Evolutionary conservation across 1,284 basidiomycete genomes (phyloP).

Genomic region (Ceratobasidium theobromae): DNA sequence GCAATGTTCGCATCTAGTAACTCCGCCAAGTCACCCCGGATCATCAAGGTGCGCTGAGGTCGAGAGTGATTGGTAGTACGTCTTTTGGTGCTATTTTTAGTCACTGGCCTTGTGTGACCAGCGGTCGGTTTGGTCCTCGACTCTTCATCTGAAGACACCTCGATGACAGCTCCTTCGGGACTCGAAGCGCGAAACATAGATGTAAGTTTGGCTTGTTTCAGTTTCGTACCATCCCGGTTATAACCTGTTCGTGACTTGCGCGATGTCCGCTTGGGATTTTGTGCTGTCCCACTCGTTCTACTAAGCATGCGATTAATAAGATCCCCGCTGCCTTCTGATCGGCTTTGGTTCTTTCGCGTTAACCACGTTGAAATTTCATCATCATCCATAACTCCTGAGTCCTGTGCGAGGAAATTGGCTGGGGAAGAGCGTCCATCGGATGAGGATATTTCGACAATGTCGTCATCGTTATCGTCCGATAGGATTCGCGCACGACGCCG

Average conservation of each 20-base stretch:
- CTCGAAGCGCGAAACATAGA: conserved; percentile 27
- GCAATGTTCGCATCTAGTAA: conserved; percentile 14
- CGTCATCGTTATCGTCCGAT: conserved; percentile 8
- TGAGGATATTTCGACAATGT: conserved; percentile 20
- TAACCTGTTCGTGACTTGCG: conserved; percentile 9
- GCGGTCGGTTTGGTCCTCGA: neutral
- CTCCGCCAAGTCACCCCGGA: conserved; percentile 13
- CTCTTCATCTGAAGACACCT: neutral
- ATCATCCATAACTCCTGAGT: neutral
- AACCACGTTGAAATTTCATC: conserved; percentile 27
- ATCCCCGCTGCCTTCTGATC: conserved; percentile 9
- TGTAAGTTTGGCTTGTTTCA: conserved; percentile 27
- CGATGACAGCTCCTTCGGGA: neutral
- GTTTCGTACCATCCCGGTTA: conserved; percentile 5
- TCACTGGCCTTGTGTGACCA: neutral
- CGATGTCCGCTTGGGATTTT: neutral
- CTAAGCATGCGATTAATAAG: conserved; percentile 25
- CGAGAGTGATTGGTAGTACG: neutral
- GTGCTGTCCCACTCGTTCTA: conserved; percentile 3
- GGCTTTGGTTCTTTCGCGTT: neutral
- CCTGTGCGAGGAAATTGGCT: neutral
- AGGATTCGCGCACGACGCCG: neutral
- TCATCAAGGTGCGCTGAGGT: neutral
- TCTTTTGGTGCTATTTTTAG: neutral
- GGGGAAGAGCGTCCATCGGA: conserved; percentile 1